Percentiles rank a stretch among this genome's conserved stretches.
phyloP scores from a whole-genome alignment of 495 filamentous ascomycete species.

The Penicillium robsamsonii region DNA sequence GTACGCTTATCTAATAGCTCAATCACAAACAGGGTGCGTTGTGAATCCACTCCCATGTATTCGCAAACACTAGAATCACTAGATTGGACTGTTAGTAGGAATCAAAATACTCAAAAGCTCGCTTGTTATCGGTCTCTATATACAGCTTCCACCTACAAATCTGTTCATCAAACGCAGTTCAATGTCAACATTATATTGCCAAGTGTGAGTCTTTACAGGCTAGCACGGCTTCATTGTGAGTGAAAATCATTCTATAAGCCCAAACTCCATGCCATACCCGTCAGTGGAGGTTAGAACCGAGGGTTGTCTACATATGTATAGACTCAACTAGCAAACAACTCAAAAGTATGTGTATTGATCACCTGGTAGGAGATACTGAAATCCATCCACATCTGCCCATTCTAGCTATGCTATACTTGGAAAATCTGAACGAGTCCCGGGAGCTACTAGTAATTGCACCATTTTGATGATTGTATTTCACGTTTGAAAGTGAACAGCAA shows the following conservation, averaged over 20 bases:
- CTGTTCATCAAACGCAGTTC: neutral
- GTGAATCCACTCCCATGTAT: neutral
- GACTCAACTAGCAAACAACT: neutral
- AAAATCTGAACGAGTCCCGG: neutral
- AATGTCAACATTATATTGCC: neutral
- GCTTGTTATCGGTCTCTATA: neutral
- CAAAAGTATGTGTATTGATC: neutral
- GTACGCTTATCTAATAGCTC: neutral
- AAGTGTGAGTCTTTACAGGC: neutral
- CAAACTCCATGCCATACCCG: neutral
- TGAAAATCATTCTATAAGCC: neutral
- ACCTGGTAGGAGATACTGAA: neutral
- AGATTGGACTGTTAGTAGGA: neutral
- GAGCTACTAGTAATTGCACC: neutral
- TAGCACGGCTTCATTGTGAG: neutral
- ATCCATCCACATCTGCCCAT: neutral
- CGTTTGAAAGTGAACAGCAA: neutral
- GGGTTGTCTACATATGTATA: neutral
- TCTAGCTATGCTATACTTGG: neutral
- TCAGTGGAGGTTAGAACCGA: neutral
- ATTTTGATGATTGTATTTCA: neutral
- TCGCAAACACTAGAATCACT: neutral
- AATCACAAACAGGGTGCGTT: neutral
- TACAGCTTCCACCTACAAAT: neutral
- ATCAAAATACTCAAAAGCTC: neutral